These are phyloP conservation scores for Gossypium australe DNA, from an alignment of 345 rosid species.

Conservation along the genomic window DNA sequence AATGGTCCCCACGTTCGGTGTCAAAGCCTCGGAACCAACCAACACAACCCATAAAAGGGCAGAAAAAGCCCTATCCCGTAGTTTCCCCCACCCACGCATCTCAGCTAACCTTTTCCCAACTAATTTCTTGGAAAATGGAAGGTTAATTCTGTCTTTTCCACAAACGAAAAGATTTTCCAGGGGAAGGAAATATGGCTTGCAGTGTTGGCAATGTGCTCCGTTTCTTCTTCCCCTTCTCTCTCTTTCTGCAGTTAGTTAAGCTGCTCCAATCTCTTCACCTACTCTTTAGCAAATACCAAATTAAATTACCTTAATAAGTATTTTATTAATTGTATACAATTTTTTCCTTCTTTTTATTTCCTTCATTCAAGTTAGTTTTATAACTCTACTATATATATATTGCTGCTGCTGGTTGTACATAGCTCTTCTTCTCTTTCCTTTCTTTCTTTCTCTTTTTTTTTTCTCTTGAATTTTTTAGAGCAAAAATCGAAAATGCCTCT, in stretches of 20 bases:
- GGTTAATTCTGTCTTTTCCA: neutral
- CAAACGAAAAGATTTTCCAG: neutral
- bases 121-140: neutral
- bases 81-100: neutral
- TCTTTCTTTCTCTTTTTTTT: neutral
- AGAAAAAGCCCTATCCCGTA: no score
- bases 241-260: conserved; percentile 52
- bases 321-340: neutral
- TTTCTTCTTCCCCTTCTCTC: conserved; percentile 21
- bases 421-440: neutral
- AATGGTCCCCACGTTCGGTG: neutral
- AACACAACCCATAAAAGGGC: neutral
- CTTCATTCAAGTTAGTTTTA: neutral
- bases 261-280: conserved; percentile 64
- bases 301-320: neutral
- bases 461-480: neutral
- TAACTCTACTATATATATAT: neutral
- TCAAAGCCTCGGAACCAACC: neutral
- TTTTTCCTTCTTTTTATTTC: conserved; percentile 15
- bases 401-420: neutral
- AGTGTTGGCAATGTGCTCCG: conserved; percentile 59
- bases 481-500: conserved; percentile 46
- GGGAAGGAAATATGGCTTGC: conserved; percentile 53
- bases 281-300: conserved; percentile 15
- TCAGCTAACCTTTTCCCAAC: neutral